Base-by-base conservation (phyloP, 2,329 filamentous ascomycete genomes). In the Colletotrichum sp. region DNA sequence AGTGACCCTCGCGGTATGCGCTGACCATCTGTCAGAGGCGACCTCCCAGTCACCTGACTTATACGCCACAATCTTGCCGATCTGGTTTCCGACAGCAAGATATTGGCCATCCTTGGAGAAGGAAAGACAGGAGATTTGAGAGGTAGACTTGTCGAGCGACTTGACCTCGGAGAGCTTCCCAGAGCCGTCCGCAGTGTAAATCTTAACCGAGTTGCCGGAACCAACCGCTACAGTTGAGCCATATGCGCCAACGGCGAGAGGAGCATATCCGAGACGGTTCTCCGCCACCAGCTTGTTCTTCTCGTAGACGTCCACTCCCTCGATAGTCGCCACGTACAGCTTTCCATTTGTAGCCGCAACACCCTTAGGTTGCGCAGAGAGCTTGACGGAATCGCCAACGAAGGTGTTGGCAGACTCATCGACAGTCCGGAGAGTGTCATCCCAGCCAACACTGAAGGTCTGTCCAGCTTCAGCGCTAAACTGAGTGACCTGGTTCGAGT, bases 391-490 rank as follows among this genome's bases (percentile, higher is more conserved):
- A 66, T 90, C 89, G 71, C 94, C 95, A 8, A 93, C 89, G 83
- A 98, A 98, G 1, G 93, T 95, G 81, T 92, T 93, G 68, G 93
- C 92, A 1, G 92, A 90, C 75, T 94, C 90, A 78, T 98, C 96
- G 44, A 98, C 90, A 59, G 91, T 93, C 77, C 96, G 93, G 44
- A 99, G 88, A 1, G 93, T 95, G 84, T 99, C 97, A 82, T 99
- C 97, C 97, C 96, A 99, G 78, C 93, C 96, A 69, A 96, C 94
- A 81, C 93, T 96, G 86, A 95, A 96, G n/a, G 95, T 91, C 78
- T 92, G 90, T 39, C 92, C 90, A 3, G 88, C 82, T 9, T 88
- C 87, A 1, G 92, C 87, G 4, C 93, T 88, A 78, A 99, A 93
- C 67, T 95, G 94, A 5, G 93, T 92, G 68, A 99, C 92, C 84